Conservation (phyloP, 1,139 yeast genomes). For the Diutina rugosa region DNA sequence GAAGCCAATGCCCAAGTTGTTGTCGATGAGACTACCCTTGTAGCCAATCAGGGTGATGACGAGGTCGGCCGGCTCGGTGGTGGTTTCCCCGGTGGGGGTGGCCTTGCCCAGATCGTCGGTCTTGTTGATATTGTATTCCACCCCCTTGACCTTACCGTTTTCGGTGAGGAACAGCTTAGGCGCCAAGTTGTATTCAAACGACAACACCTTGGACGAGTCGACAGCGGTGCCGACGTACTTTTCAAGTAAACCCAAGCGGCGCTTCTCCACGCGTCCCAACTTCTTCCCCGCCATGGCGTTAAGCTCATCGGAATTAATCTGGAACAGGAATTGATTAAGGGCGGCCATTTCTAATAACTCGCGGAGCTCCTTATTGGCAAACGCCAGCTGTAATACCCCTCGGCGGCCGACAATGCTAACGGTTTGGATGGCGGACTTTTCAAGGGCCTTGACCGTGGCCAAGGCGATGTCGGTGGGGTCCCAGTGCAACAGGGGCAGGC, state of each 20-base stretch:
- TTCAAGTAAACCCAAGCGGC: slow-evolving; percentile 52
- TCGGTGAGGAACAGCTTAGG: slow-evolving; percentile 44
- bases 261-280: slow-evolving; percentile 53
- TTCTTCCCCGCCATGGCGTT: slow-evolving; percentile 22
- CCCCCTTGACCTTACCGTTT: slow-evolving; percentile 24
- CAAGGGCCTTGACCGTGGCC: slow-evolving; percentile 43
- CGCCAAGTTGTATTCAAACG: slow-evolving; percentile 52
- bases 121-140: slow-evolving; percentile 35
- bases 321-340: slow-evolving; percentile 33
- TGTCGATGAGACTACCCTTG: slow-evolving; percentile 46
- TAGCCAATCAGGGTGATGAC: slow-evolving; percentile 81
- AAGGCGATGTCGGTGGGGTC: slow-evolving; percentile 59
- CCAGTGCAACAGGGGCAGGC: slow-evolving; percentile 45
- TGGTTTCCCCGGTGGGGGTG: slow-evolving; percentile 22
- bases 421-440: slow-evolving; percentile 38
- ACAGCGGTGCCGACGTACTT: slow-evolving; percentile 27
- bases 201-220: slow-evolving; percentile 38
- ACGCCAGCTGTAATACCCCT: slow-evolving; percentile 74
- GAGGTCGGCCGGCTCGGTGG: slow-evolving; percentile 13
- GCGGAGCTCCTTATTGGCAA: slow-evolving; percentile 84
- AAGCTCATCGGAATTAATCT: slow-evolving; percentile 34
- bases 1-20: slow-evolving; percentile 52
- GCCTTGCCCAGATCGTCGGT: slow-evolving; percentile 24
- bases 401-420: slow-evolving; percentile 77
- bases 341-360: slow-evolving; percentile 58